Evolutionary conservation across 2,329 filamentous ascomycete species (phyloP).

Genomic region (Alternaria atra): DNA sequence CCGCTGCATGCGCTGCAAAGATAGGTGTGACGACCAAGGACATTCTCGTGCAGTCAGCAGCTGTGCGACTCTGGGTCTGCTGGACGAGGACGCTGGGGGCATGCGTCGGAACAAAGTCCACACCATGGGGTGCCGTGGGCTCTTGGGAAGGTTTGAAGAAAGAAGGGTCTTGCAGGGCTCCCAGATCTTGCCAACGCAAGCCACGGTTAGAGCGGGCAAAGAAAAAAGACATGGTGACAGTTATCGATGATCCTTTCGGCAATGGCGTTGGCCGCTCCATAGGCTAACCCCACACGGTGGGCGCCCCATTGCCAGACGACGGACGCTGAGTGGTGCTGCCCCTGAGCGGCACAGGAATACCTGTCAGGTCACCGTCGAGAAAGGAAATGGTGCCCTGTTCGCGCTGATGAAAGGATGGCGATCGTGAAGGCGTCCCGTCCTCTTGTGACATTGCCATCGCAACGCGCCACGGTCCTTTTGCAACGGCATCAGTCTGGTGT

Average conservation of each 20-base stretch:
- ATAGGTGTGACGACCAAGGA: constrained; percentile 1
- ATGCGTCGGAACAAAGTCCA: background rate
- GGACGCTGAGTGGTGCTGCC: constrained; percentile 20
- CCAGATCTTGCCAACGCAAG: background rate
- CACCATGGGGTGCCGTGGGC: background rate
- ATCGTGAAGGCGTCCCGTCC: constrained; percentile 24
- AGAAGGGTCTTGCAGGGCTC: constrained; percentile 8
- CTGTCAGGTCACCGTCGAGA: constrained; percentile 12
- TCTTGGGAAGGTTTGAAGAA: background rate
- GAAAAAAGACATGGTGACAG: constrained; percentile 13
- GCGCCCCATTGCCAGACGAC: constrained; percentile 1
- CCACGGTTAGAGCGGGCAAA: constrained; percentile 18
- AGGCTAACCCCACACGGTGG: constrained; percentile 15
- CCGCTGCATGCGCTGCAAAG: background rate
- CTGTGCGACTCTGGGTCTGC: constrained; percentile 7
- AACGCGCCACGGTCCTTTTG: background rate
- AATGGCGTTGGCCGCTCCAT: constrained; percentile 16
- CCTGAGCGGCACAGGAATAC: constrained; percentile 22
- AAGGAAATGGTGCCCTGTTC: constrained; percentile 7
- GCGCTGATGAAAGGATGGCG: constrained; percentile 34
- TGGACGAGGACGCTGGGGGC: background rate
- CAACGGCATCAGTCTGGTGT: constrained; percentile 1
- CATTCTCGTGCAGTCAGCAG: constrained; percentile 1
- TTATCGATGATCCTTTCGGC: constrained; percentile 12
- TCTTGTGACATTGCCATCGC: constrained; percentile 26